Conservation (phyloP, 2,329 filamentous ascomycete genomes). For the Arachnopeziza araneosa region DNA sequence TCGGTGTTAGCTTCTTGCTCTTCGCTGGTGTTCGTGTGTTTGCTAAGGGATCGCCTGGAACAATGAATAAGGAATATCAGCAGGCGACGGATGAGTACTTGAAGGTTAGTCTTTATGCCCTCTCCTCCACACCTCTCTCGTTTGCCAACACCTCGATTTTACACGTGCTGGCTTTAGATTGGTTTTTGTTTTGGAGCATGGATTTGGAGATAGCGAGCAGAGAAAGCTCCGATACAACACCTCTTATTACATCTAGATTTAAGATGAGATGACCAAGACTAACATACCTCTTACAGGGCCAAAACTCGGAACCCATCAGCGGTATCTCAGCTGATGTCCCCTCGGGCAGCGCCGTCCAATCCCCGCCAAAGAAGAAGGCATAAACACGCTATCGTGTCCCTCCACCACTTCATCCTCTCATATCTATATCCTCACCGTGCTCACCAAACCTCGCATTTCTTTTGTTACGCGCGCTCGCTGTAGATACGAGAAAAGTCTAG, state of each 20-base stretch:
- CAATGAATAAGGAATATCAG: slow-evolving; percentile 97
- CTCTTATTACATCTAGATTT: neutral
- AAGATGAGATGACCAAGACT: neutral
- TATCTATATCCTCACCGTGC: neutral
- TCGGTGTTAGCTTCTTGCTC: slow-evolving; percentile 61
- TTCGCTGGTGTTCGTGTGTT: slow-evolving; percentile 69
- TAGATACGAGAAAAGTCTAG: too few species aligned
- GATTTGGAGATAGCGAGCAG: neutral
- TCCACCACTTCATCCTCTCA: neutral
- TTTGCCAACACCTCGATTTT: neutral
- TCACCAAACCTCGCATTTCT: neutral
- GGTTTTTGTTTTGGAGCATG: neutral
- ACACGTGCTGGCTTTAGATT: neutral
- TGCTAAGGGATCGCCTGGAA: slow-evolving; percentile 67
- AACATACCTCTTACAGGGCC: slow-evolving; percentile 47
- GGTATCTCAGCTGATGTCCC: slow-evolving; percentile 73
- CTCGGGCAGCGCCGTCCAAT: slow-evolving; percentile 66
- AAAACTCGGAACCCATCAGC: slow-evolving; percentile 82
- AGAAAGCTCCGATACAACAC: neutral
- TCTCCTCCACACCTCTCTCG: neutral
- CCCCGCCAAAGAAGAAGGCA: slow-evolving; percentile 26
- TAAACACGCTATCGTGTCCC: slow-evolving; percentile 7
- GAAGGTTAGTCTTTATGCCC: slow-evolving; percentile 55
- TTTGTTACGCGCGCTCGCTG: too few species aligned
- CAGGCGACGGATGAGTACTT: slow-evolving; percentile 92